Evolutionary conservation across 495 filamentous ascomycete species (phyloP), one percentile per base, ranked within the genome.

Genomic region (Letharia lupina): DNA sequence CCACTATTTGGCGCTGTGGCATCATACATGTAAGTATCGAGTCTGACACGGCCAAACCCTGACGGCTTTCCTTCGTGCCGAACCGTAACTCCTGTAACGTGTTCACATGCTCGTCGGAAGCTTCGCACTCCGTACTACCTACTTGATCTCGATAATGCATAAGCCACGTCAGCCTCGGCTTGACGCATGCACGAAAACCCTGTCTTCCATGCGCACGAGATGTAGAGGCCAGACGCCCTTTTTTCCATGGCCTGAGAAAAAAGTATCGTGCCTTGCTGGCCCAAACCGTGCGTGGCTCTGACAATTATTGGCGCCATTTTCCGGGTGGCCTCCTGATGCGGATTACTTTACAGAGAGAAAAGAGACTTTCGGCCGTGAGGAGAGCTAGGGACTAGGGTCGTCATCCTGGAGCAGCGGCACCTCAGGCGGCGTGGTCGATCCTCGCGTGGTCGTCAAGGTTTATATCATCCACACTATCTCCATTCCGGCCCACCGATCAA

Each of bases 381-480:
- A 61, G 58, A 35, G 18, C 11, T 41, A 50, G 10, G n/a, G 12
- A 44, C 31, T 59, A 40, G 61, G 61, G 59, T 68, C 60, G 44
- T 50, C 61, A 64, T 60, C 52, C 61, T 68, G 63, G 60, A 50
- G 67, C 60, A 64, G 58, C 60, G 64, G 68, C 64, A 42, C 31
- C 28, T 4, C 12, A 20, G 40, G 47, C 54, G 57, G 28, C 20
- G 48, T 48, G 60, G 64, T 59, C 64, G 65, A 67, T 69, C 68
- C 60, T 69, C 68, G 68, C 68, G 68, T 69, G 68, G 68, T 65
- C 23, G 23, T 59, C 64, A 64, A 63, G 68, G 68, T 69, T 68
- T 59, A 61, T 57, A 13, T 45, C 45, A 13, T 45, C 45, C 45
- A 23, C 47, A 40, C 61, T 56, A 63, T 67, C 35, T 54, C 48